Evolutionary conservation across 2,329 filamentous ascomycete species (phyloP), one percentile per base, ranked within the genome.

Genomic region (Fusarium nodosum): DNA sequence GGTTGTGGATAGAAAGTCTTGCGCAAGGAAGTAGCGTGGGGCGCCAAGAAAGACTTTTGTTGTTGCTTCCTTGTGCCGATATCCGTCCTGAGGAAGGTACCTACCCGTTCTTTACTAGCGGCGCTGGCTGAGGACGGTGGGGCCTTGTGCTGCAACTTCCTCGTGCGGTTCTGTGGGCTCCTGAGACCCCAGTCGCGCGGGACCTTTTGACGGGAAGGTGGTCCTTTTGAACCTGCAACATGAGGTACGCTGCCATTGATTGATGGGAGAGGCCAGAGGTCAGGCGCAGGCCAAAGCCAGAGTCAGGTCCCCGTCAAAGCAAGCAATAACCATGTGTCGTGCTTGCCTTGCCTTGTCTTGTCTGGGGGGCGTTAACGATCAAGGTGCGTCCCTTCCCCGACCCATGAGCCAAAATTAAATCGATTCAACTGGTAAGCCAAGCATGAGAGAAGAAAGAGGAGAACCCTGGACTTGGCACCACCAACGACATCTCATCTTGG

Each of bases 161-260:
- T 63, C 60, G 69, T 67, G 71, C 64, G 64, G 71, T 69, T 64
- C 64, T 71, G 51, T 73, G 66, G 72, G 59, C 34, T 66, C 50
- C 62, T 62, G 62, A 66, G 47, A 64, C 68, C 72, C 64, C 54
- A 62, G 62, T 68, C 71, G 69, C 69, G 66, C 72, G 72, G 72
- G 72, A 74, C 71, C 72, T 75, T 74, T 74, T 74, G 72, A 62
- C 67, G 71, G 71, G 63, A 73, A 72, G 66, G 64, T 64, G 72
- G 71, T 56, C 64, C 67, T 68, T 73, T 69, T 60, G 68, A 69
- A 64, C 66, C 62, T 71, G 60, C 59, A 64, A 68, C 68, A 50
- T 60, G 45, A 45, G 53, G 58, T 48, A 48, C 42, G 18, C 66
- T 62, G 28, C 46, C 34, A 63, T 28, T 28, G 28, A 55, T 36